A percentile compares a stretch with the other conserved stretches of the same genome.
phyloP scores from a whole-genome alignment of 2,329 filamentous ascomycete genomes.

The Microsporum canis region DNA sequence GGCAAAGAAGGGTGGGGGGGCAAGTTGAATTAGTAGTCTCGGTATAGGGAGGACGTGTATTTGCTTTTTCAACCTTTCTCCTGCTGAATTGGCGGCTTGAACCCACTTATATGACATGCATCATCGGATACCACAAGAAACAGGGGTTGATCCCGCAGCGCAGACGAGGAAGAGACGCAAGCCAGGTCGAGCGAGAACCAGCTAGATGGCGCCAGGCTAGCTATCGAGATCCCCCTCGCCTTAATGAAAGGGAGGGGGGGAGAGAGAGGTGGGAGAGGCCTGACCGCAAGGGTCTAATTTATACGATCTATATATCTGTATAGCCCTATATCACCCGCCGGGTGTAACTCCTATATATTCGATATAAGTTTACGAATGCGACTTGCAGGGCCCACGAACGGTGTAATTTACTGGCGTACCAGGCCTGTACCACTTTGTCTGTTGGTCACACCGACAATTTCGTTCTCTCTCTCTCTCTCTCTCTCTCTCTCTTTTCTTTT shows the following conservation, averaged over 20 bases:
- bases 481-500: neutral
- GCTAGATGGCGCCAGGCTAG: constrained; percentile 1
- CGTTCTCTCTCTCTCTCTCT: neutral
- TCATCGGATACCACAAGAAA: neutral
- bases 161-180: neutral
- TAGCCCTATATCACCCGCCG: constrained; percentile 1
- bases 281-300: neutral
- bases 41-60: neutral
- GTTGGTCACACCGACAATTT: constrained; percentile 3
- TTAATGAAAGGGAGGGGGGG: neutral
- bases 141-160: constrained; percentile 3
- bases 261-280: neutral
- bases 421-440: neutral
- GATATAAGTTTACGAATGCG: neutral
- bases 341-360: neutral
- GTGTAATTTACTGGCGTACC: constrained; percentile 2
- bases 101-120: constrained; percentile 5
- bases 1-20: neutral
- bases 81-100: constrained; percentile 5
- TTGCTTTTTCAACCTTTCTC: constrained; percentile 2
- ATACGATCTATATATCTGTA: neutral
- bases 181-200: neutral
- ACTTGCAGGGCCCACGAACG: neutral
- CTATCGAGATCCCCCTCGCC: neutral
- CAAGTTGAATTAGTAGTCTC: neutral